phyloP scores from a whole-genome alignment of 768 basidiomycete genomes.

The Phanerochaete carnosa region DNA sequence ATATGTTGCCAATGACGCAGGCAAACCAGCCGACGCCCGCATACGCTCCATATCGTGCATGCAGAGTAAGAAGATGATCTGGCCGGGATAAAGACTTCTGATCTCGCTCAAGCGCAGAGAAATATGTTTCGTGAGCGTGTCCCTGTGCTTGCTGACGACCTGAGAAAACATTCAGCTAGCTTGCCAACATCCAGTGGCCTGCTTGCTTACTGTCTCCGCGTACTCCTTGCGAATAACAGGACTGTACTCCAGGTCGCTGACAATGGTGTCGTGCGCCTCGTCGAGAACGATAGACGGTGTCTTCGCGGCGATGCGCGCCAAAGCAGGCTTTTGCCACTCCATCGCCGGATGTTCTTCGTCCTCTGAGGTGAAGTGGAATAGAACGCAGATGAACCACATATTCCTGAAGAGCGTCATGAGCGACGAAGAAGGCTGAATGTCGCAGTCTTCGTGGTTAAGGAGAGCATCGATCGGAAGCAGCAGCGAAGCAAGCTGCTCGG shows the following conservation, averaged over 20 bases:
- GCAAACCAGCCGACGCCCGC: constrained; percentile 74
- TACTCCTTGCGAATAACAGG: constrained; percentile 87
- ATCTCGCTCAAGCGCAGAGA: constrained; percentile 65
- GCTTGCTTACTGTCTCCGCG: constrained; percentile 57
- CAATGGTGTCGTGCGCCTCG: constrained; percentile 74
- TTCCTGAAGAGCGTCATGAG: constrained; percentile 82
- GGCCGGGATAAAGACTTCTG: constrained; percentile 72
- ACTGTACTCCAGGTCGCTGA: constrained; percentile 90
- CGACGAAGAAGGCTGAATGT: constrained; percentile 54
- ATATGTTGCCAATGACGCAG: constrained; percentile 81
- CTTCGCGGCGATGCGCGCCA: constrained; percentile 78
- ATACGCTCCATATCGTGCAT: constrained; percentile 88
- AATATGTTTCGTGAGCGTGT: constrained; percentile 60
- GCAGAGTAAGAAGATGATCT: constrained; percentile 79
- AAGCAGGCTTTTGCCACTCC: constrained; percentile 75
- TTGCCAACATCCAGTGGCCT: background rate
- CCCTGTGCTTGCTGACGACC: constrained; percentile 70
- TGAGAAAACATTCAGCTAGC: constrained; percentile 25
- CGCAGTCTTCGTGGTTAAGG: constrained; percentile 66
- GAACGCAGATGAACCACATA: constrained; percentile 89
- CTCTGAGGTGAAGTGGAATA: constrained; percentile 73
- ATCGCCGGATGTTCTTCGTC: constrained; percentile 59
- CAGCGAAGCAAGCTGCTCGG: constrained; percentile 83
- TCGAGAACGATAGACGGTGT: constrained; percentile 86
- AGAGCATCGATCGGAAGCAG: constrained; percentile 90